phyloP scores from a whole-genome alignment of 2,329 filamentous ascomycete genomes.

The Epichloe sibirici region DNA sequence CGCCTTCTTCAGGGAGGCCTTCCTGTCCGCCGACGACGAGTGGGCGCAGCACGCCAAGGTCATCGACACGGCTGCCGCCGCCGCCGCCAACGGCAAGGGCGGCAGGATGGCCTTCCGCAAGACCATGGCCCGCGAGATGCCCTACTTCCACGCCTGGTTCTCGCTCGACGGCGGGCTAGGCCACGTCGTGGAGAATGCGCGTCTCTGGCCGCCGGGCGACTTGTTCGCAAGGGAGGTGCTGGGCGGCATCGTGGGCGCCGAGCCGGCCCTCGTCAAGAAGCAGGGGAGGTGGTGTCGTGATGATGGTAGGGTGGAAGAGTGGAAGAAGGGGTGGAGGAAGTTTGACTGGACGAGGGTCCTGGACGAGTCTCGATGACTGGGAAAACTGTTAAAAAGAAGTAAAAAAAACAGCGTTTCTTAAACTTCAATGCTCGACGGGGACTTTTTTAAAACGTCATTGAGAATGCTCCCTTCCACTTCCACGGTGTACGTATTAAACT shows the following conservation, averaged over 20 bases:
- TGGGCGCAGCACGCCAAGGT: constrained; percentile 94
- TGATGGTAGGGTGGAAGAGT: constrained; percentile 60
- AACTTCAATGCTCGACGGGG: too few relatives aligned
- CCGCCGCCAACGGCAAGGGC: constrained; percentile 51
- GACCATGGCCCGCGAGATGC: constrained; percentile 85
- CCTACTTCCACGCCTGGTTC: constrained; percentile 98
- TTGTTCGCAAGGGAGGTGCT: constrained; percentile 86
- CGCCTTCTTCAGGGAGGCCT: constrained; percentile 91
- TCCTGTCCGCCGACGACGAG: constrained; percentile 76
- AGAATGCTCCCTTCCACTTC: too few relatives aligned
- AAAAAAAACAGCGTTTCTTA: too few relatives aligned
- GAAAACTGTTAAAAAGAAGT: too few relatives aligned
- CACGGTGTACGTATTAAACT: too few relatives aligned
- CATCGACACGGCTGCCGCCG: constrained; percentile 67
- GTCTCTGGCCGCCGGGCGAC: constrained; percentile 80
- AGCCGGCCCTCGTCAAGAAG: constrained; percentile 72
- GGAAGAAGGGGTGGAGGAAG: constrained; percentile 76
- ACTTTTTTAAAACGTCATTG: too few relatives aligned
- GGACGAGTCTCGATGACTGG: constrained; percentile 18
- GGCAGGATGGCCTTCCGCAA: constrained; percentile 74
- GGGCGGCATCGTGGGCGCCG: constrained; percentile 80
- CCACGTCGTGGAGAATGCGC: constrained; percentile 79
- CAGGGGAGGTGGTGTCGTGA: constrained; percentile 74
- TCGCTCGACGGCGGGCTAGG: constrained; percentile 81
- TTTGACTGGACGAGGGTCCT: constrained; percentile 74